A percentile compares a stretch with the other conserved stretches of the same genome.
phyloP scores from a whole-genome alignment of 176 grass and related monocot species.

The Aegilops bicornis region DNA sequence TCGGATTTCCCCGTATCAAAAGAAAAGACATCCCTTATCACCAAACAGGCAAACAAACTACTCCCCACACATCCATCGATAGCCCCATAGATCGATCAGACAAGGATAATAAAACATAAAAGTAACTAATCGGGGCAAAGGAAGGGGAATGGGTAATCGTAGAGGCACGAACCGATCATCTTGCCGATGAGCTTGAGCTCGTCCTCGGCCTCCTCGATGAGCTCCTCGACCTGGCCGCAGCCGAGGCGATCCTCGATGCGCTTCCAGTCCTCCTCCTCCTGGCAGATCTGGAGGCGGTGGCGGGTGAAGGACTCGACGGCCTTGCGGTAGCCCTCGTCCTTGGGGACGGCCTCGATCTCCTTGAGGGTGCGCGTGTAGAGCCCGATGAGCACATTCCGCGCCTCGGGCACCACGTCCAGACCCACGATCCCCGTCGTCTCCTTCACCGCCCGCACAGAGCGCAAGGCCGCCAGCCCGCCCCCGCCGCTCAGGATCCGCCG shows the following conservation, averaged over 20 bases:
- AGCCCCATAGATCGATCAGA: slow-evolving; percentile 14
- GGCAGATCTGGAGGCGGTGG: slow-evolving; percentile 83
- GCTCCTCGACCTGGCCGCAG: slow-evolving; percentile 86
- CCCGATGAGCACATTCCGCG: slow-evolving; percentile 72
- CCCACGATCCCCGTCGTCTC: slow-evolving; percentile 90
- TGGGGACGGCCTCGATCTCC: slow-evolving; percentile 77
- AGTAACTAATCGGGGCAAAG: not conserved
- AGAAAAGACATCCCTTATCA: not conserved
- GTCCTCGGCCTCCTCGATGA: slow-evolving; percentile 91
- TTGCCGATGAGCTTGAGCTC: slow-evolving; percentile 87
- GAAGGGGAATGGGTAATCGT: not conserved
- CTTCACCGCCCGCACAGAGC: slow-evolving; percentile 62
- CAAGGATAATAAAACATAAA: not conserved
- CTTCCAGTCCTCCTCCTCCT: slow-evolving; percentile 80
- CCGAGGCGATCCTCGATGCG: slow-evolving; percentile 73
- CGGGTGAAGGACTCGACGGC: slow-evolving; percentile 83
- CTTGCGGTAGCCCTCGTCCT: slow-evolving; percentile 94
- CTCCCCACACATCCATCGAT: not conserved
- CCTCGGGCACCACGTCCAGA: slow-evolving; percentile 81
- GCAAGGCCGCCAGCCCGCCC: slow-evolving; percentile 27
- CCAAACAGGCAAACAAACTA: not conserved
- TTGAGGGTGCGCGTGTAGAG: slow-evolving; percentile 80
- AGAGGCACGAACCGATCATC: slow-evolving; percentile 53
- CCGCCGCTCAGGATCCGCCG: slow-evolving; percentile 77
- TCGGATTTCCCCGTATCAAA: not conserved